Conservation (phyloP, 2,329 filamentous ascomycete genomes). For the Trichoderma gracile region DNA sequence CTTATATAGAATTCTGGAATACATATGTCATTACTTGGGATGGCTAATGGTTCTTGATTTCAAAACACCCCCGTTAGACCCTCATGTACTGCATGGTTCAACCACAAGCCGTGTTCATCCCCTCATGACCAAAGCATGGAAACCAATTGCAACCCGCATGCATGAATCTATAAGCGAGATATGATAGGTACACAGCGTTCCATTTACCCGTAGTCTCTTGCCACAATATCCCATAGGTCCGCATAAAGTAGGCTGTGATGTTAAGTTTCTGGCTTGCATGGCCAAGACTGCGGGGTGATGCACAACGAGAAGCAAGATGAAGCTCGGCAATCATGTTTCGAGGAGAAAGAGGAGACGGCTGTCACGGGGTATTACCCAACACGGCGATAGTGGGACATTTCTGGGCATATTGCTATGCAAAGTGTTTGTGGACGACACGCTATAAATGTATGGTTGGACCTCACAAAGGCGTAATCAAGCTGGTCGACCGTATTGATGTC, state of each 20-base stretch:
- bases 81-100: not conserved
- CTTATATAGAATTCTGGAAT: constrained; percentile 3
- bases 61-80: not conserved
- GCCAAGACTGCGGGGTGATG: constrained; percentile 18
- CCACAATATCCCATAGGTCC: not conserved
- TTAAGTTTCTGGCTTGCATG: constrained; percentile 16
- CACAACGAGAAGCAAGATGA: not conserved
- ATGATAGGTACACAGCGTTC: not conserved
- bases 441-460: no score
- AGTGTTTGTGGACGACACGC: no score
- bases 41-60: not conserved
- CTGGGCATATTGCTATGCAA: no score
- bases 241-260: not conserved
- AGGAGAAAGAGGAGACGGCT: not conserved
- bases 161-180: not conserved
- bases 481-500: no score
- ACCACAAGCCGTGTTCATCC: not conserved
- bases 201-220: constrained; percentile 5
- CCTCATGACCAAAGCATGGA: not conserved
- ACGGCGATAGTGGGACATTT: no score
- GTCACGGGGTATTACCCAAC: no score
- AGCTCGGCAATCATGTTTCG: not conserved
- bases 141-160: not conserved
- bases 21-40: not conserved
- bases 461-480: no score